A percentile compares a stretch with the other conserved stretches of the same genome.
These are phyloP conservation scores for Microdochium nivale DNA, from an alignment of 2,329 filamentous ascomycete genomes.

Conservation along the genomic window DNA sequence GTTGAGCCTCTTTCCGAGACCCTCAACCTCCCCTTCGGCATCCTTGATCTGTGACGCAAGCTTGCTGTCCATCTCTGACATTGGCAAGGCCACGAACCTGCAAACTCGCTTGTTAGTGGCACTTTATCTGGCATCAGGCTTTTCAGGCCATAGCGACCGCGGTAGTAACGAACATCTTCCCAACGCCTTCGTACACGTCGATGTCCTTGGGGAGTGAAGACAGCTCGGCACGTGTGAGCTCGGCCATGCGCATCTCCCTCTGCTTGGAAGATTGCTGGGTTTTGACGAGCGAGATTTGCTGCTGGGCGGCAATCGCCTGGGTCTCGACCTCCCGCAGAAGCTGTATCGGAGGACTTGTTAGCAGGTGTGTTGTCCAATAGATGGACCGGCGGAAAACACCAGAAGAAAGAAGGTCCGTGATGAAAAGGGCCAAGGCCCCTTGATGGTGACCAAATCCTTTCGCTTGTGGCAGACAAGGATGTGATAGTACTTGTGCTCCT, in stretches of 20 bases:
- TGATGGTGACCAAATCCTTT: background rate
- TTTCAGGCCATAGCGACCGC: no score
- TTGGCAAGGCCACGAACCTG: slow-evolving; percentile 83
- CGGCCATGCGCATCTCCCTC: slow-evolving; percentile 78
- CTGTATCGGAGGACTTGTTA: slow-evolving; percentile 32
- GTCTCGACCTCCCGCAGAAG: slow-evolving; percentile 89
- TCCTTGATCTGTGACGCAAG: slow-evolving; percentile 67
- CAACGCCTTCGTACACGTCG: slow-evolving; percentile 86
- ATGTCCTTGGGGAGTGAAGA: slow-evolving; percentile 66
- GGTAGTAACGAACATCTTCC: slow-evolving; percentile 76
- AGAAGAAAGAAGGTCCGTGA: background rate
- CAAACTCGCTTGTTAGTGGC: background rate
- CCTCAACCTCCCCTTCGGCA: slow-evolving; percentile 68
- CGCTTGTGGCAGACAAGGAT: slow-evolving; percentile 2
- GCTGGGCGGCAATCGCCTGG: slow-evolving; percentile 79
- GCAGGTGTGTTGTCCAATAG: background rate
- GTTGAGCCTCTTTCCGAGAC: slow-evolving; percentile 78
- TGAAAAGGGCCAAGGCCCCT: slow-evolving; percentile 1
- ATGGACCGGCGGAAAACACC: no score
- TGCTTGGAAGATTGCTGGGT: slow-evolving; percentile 79
- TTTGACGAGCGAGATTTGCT: slow-evolving; percentile 82
- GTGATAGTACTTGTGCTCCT: slow-evolving; percentile 1
- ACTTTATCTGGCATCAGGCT: no score
- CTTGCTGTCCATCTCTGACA: slow-evolving; percentile 64
- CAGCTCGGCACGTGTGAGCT: slow-evolving; percentile 79